Evolutionary conservation across 371 early-diverging fungal species (phyloP), one percentile per base, ranked within the genome.

Genomic region (Zychaea mexicana): DNA sequence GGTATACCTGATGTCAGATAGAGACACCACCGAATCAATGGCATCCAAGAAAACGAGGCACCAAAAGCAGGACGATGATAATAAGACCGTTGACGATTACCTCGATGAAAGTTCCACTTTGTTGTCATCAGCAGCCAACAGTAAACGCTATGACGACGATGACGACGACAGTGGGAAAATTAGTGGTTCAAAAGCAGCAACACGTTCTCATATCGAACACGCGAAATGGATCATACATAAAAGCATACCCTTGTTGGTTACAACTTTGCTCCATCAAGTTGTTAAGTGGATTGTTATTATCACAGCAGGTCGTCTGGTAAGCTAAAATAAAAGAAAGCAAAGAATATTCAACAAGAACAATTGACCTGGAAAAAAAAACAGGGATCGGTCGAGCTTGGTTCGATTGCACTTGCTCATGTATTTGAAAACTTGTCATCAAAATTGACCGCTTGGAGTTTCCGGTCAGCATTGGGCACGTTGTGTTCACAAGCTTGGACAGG

Each of bases 401-500:
- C 49, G 1, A 49, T 49, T 22, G 49, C 49, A 24, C 21, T 49
- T 19, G 49, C 49, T 2, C 49, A 49, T 49, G 26, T 49, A 9
- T 49, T 49, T 49, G 49, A 49, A 49, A 49, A 49, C 13, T 2
- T 49, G n/a, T 49, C 49, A 24, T 4, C 49, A 5, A 49, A 49
- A 24, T 13, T 49, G 21, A 9, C 26, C 4, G 0, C 49, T 22
- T 49, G 21, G 22, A 49, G 49, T 49, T 13, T 49, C 8, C 21
- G 49, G 13, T 22, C 21, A 6, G 49, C 91, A 0, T 74, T 95
- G 38, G 94, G 93, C 67, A 93, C 94, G 2, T 78, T 96, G 17
- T 94, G 94, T 66, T 90, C 92, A 17, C 95, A 96, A 76, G 87
- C 94, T 9, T 92, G 83, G 76, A 94, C 95, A 1, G 92, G 88